These are phyloP conservation scores for Penicillium occitanis DNA, from an alignment of 2,329 filamentous ascomycete species.

Conservation along the genomic window DNA sequence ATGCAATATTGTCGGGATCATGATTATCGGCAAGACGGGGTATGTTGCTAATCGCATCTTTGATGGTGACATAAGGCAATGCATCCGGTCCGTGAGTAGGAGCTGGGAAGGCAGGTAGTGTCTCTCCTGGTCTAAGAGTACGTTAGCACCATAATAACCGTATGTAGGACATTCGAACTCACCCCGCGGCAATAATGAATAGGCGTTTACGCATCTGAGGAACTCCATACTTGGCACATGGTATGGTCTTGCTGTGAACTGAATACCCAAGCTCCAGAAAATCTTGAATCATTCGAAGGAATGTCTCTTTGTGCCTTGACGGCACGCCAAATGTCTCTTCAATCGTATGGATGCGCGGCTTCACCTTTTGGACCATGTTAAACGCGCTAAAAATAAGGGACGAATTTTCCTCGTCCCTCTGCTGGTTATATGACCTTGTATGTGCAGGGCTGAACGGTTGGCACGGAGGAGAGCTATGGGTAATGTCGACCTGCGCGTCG, in stretches of 20 bases:
- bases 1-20: conserved; percentile 32
- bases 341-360: conserved; percentile 70
- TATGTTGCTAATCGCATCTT: conserved; percentile 43
- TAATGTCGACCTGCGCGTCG: conserved; percentile 59
- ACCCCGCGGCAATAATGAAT: conserved; percentile 56
- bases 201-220: conserved; percentile 51
- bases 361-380: conserved; percentile 56
- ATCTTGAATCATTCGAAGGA: conserved; percentile 62
- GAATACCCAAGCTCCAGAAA: conserved; percentile 63
- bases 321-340: conserved; percentile 75
- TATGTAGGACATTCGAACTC: conserved; percentile 22
- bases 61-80: conserved; percentile 42
- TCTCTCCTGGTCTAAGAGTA: conserved; percentile 64
- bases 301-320: conserved; percentile 55
- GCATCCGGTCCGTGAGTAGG: conserved; percentile 56
- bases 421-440: conserved; percentile 49
- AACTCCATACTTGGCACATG: conserved; percentile 51
- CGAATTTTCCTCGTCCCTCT: conserved; percentile 66
- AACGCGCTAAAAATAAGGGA: conserved; percentile 53
- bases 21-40: conserved; percentile 45
- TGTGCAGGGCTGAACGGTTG: conserved; percentile 74
- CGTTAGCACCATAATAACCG: not conserved
- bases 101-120: conserved; percentile 63
- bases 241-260: conserved; percentile 65
- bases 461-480: conserved; percentile 76